Evolutionary conservation across 1,284 basidiomycete species (phyloP).

Genomic region (Phylloboletellus chloephorus): DNA sequence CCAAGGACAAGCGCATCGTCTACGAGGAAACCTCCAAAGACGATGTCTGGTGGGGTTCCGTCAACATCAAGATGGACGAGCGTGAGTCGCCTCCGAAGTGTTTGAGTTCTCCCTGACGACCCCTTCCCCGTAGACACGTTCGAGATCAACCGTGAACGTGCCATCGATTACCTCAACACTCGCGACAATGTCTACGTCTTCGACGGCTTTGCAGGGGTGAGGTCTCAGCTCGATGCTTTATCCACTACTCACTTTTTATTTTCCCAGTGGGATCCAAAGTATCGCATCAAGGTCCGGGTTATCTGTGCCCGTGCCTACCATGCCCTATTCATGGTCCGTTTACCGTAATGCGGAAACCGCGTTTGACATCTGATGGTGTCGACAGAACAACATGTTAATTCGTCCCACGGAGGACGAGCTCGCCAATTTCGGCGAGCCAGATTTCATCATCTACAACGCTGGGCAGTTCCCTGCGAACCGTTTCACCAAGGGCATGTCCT

Average conservation of each 20-base stretch:
- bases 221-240: constrained; percentile 22
- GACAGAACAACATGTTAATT: constrained; percentile 97
- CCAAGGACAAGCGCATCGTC: constrained; percentile 99
- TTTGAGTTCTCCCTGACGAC: constrained; percentile 2
- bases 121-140: constrained; percentile 73
- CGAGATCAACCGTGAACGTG: constrained; percentile 99
- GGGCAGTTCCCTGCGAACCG: constrained; percentile 99
- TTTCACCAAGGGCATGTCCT: constrained; percentile 99
- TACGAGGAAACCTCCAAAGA: constrained; percentile 97
- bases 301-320: constrained; percentile 99
- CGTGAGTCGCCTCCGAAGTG: constrained; percentile 48
- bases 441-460: constrained; percentile 99
- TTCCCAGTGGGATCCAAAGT: constrained; percentile 90
- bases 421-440: constrained; percentile 93
- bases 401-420: constrained; percentile 95
- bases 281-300: constrained; percentile 99
- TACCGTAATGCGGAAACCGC: neutral
- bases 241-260: constrained; percentile 8
- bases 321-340: constrained; percentile 95
- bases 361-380: constrained; percentile 7
- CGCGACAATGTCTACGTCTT: constrained; percentile 99
- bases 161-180: constrained; percentile 99
- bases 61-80: constrained; percentile 99
- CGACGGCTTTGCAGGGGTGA: constrained; percentile 90
- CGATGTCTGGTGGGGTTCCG: constrained; percentile 99